A percentile compares a stretch with the other conserved stretches of the same genome.
These are phyloP conservation scores for Alternaria atra DNA, from an alignment of 2,329 filamentous ascomycete genomes.

Conservation along the genomic window DNA sequence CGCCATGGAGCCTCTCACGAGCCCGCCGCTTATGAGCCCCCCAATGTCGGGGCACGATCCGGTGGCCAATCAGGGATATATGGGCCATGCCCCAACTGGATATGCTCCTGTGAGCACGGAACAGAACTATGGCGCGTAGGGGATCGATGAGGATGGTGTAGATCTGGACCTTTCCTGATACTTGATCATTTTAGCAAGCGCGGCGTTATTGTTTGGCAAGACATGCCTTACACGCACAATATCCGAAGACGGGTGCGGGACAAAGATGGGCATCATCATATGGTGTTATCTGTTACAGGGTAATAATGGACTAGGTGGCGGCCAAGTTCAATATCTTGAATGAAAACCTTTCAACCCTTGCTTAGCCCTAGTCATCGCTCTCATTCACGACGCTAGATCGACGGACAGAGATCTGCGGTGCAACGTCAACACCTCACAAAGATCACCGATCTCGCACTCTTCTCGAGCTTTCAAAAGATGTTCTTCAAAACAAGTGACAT, in stretches of 20 bases:
- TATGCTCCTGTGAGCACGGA: constrained; percentile 23
- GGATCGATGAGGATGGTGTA: background rate
- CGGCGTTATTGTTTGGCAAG: background rate
- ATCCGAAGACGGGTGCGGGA: background rate
- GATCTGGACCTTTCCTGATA: background rate
- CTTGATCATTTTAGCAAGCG: background rate
- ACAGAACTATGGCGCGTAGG: constrained; percentile 27
- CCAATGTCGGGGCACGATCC: constrained; percentile 13
- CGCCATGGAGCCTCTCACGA: constrained; percentile 30
- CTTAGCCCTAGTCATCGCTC: constrained; percentile 2
- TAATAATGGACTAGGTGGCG: background rate
- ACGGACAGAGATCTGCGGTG: background rate
- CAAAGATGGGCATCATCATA: constrained; percentile 1
- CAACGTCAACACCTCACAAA: background rate
- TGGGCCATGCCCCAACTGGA: constrained; percentile 14
- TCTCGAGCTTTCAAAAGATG: background rate
- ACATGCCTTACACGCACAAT: background rate
- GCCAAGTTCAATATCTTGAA: background rate
- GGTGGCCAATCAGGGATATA: constrained; percentile 4
- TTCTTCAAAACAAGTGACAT: background rate
- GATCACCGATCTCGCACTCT: background rate
- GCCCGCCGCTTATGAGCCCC: constrained; percentile 25
- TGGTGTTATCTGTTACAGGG: constrained; percentile 1
- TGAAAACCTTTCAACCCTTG: constrained; percentile 5
- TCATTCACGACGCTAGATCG: background rate